Percentiles rank a stretch among this genome's conserved stretches.
Evolutionary conservation across 2,329 filamentous ascomycete species (phyloP).

Genomic region (Epichloe baconii): DNA sequence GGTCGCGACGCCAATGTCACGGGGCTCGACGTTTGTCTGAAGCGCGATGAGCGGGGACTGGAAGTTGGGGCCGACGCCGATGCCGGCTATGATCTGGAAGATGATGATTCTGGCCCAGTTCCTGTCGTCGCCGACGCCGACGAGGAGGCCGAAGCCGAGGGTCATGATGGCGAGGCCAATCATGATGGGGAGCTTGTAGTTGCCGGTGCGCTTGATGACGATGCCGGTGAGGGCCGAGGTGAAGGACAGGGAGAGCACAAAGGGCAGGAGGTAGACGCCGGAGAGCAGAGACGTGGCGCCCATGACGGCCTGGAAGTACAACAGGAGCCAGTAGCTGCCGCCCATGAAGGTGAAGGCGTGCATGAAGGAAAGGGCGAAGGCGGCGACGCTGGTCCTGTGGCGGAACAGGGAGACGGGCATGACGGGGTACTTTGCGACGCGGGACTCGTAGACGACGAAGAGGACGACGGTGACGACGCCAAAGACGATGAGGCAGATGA

Average conservation of each 20-base stretch:
- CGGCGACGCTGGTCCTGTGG: constrained; percentile 49
- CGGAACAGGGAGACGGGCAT: constrained; percentile 64
- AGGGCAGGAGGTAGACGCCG: constrained; percentile 62
- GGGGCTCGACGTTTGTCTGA: constrained; percentile 46
- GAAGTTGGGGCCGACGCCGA: constrained; percentile 56
- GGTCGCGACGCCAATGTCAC: constrained; percentile 56
- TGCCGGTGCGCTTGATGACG: constrained; percentile 49
- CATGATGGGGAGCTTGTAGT: constrained; percentile 49
- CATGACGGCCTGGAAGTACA: constrained; percentile 73
- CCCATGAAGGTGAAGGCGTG: constrained; percentile 71
- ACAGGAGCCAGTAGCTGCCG: constrained; percentile 64
- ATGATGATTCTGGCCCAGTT: constrained; percentile 44
- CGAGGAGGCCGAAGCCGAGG: constrained; percentile 51
- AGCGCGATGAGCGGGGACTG: constrained; percentile 56
- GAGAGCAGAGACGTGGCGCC: constrained; percentile 55
- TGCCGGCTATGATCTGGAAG: constrained; percentile 49
- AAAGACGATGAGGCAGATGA: constrained; percentile 67
- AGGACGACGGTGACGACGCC: constrained; percentile 48
- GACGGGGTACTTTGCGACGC: constrained; percentile 61
- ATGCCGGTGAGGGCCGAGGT: constrained; percentile 44
- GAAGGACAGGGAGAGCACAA: constrained; percentile 53
- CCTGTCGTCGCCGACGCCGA: constrained; percentile 43
- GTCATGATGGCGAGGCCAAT: constrained; percentile 44
- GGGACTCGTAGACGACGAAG: constrained; percentile 63
- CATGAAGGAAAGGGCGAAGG: constrained; percentile 53